A percentile compares a stretch with the other conserved stretches of the same genome.
These are phyloP conservation scores for Trypanosoma vivax DNA, from an alignment of 208 protist species.

Conservation along the genomic window DNA sequence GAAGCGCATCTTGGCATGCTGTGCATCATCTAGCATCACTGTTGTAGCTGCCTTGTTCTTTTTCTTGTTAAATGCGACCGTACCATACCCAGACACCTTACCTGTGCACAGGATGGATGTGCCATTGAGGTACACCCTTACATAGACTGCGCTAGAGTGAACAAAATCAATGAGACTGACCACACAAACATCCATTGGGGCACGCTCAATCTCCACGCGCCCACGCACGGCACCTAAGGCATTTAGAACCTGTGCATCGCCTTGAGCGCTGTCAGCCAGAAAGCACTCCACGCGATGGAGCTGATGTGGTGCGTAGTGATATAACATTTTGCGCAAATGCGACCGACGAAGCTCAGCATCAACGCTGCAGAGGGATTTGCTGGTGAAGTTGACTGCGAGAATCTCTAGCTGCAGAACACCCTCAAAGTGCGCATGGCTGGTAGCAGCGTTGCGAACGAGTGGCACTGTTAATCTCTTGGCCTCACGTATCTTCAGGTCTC, in stretches of 20 bases:
- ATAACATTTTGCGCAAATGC: constrained; percentile 18
- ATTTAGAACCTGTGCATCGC: constrained; percentile 8
- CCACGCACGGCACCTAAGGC: constrained; percentile 5
- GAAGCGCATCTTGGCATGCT: constrained; percentile 13
- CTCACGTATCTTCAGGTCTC: not conserved
- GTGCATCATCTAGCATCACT: constrained; percentile 14
- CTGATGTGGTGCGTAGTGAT: constrained; percentile 19
- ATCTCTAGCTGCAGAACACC: constrained; percentile 26
- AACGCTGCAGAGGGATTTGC: constrained; percentile 1
- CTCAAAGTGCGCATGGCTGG: constrained; percentile 11
- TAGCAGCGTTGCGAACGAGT: constrained; percentile 17
- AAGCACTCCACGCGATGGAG: constrained; percentile 29
- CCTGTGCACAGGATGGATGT: constrained; percentile 13
- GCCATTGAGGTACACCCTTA: constrained; percentile 25
- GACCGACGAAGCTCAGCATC: not conserved
- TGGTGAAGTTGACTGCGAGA: constrained; percentile 4
- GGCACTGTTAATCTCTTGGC: constrained; percentile 8
- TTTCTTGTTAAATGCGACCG: not conserved
- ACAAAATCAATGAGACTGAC: constrained; percentile 14
- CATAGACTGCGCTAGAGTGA: constrained; percentile 8
- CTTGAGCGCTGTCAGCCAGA: constrained; percentile 13
- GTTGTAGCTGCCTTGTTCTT: not conserved
- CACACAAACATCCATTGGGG: constrained; percentile 16
- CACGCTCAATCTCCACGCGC: constrained; percentile 1
- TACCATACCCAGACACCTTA: not conserved